Evolutionary conservation across 139 green algal genomes (phyloP).

Genomic region (Parachlorella kessleri): DNA sequence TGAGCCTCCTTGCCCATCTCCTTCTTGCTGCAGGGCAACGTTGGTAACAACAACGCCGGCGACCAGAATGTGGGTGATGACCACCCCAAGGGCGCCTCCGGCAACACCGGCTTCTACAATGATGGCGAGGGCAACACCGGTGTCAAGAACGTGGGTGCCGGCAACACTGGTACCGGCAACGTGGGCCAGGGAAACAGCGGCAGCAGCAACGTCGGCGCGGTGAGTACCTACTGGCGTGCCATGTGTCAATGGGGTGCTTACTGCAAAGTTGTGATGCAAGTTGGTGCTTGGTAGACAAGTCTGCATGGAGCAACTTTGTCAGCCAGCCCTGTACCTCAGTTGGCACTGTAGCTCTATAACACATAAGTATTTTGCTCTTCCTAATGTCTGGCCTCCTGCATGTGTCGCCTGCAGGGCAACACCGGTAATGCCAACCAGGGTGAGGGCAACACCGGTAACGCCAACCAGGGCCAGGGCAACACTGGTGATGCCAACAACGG

Average conservation of each 20-base stretch:
- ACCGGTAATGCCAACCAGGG: background rate
- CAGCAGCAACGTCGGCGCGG: background rate
- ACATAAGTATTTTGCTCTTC: background rate
- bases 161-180: conserved; percentile 1
- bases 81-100: background rate
- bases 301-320: background rate
- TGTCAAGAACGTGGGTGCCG: background rate
- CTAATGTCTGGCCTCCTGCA: background rate
- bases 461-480: background rate
- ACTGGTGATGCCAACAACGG: background rate
- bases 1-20: no score
- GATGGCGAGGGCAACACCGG: background rate
- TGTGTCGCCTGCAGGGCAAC: background rate
- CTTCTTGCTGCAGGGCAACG: no score
- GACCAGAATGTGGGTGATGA: background rate
- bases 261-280: background rate
- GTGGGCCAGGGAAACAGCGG: background rate
- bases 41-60: background rate
- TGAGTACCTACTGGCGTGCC: background rate
- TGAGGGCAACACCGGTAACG: background rate
- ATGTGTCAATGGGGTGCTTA: background rate
- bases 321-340: background rate
- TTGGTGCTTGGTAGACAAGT: no score
- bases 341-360: background rate
- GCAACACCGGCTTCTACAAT: background rate